Base-by-base conservation (phyloP, 192 early-diverging fungal genomes). In the Coemansia nantahalensis region DNA sequence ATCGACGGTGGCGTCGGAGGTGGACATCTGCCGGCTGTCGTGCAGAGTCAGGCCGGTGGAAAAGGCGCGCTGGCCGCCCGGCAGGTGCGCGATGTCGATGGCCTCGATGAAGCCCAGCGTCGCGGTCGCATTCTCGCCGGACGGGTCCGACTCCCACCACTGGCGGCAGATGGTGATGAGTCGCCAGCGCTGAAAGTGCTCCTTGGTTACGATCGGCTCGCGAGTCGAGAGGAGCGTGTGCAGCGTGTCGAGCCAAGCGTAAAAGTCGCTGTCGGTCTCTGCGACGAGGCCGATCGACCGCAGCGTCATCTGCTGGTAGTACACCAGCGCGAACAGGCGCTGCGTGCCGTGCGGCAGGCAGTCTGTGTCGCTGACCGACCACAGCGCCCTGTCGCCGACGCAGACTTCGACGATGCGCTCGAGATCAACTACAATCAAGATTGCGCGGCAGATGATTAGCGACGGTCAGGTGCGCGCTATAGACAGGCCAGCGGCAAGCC, bases 391-490 rank as follows among this genome's bases (percentile, higher is more conserved):
- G 39, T 62, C 61, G 19, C 74, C 74, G 15, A 68, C 57, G 11
- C 74, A 52, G 13, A 77, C 35, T 47, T 77, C 74, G 30, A 70
- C 63, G 39, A 77, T 77, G 44, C 62, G 62, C 58, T 77, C 74
- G 30, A 77, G 53, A 47, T 77, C 74, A 52, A 77, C 72, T 76
- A 76, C 40, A 54, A 14, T 10, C 31, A 1, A 11, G 10, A 5
- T 11, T 2, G 8, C 1, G 31, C 31, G 9, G 31, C 5, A 32
- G 1, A 32, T 1, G 31, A 28, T 28, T 28, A 28, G 26, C 26
- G 26, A 7, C 26, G 7, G 26, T 7, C 26, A 7, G 7, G 26
- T 7, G 26, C 26, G 7, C n/a, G n/a, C n/a, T n/a, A n/a, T n/a
- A n/a, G n/a, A n/a, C n/a, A n/a, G n/a, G n/a, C n/a, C n/a, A n/a